These are phyloP conservation scores for Chaetothyriales sp. DNA, from an alignment of 2,329 filamentous ascomycete genomes.

Conservation along the genomic window DNA sequence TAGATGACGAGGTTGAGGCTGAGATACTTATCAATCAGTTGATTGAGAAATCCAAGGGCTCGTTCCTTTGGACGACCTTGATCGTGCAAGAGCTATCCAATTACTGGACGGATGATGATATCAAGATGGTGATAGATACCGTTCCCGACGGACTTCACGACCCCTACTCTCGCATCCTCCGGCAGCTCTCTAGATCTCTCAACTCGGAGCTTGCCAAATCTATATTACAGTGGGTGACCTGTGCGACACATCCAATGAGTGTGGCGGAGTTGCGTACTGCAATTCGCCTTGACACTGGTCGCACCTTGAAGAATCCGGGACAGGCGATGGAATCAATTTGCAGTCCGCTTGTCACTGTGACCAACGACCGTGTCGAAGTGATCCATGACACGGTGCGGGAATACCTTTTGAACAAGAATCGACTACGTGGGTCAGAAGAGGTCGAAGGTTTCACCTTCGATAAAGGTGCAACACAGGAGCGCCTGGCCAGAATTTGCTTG, in stretches of 20 bases:
- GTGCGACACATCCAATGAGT: slow-evolving; percentile 14
- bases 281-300: slow-evolving; percentile 13
- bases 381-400: slow-evolving; percentile 21
- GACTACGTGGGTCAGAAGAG: not conserved
- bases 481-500: slow-evolving; percentile 25
- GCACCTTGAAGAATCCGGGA: slow-evolving; percentile 8
- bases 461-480: slow-evolving; percentile 19
- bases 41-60: slow-evolving; percentile 6
- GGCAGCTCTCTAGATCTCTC: too few species aligned
- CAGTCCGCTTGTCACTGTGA: slow-evolving; percentile 19
- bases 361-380: slow-evolving; percentile 12
- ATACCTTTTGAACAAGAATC: slow-evolving; percentile 8
- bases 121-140: slow-evolving; percentile 12
- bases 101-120: slow-evolving; percentile 7
- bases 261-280: slow-evolving; percentile 18
- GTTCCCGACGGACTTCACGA: slow-evolving; percentile 20
- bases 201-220: slow-evolving; percentile 6
- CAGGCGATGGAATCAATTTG: slow-evolving; percentile 18
- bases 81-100: slow-evolving; percentile 9
- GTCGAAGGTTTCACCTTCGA: not conserved
- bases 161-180: slow-evolving; percentile 15
- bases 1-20: not conserved
- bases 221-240: slow-evolving; percentile 19
- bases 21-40: not conserved
- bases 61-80: slow-evolving; percentile 12